A percentile compares a stretch with the other conserved stretches of the same genome.
These are phyloP conservation scores for Noccaea caerulescens DNA, from an alignment of 345 rosid genomes.

Conservation along the genomic window DNA sequence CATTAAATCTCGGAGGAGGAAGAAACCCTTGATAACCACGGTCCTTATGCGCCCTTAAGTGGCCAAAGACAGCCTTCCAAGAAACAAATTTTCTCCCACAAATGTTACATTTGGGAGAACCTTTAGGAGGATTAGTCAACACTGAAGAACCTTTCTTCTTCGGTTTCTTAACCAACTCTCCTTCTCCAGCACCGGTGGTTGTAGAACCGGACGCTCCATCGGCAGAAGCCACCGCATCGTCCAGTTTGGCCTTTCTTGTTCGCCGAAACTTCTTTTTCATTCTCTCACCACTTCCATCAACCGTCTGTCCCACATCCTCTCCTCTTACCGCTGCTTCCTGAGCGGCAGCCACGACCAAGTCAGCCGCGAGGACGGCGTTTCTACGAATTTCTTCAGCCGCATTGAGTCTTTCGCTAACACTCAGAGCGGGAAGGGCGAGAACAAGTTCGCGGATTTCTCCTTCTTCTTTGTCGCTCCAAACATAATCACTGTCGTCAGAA, in stretches of 20 bases:
- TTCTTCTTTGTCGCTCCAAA: conserved; percentile 1
- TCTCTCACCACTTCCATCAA: neutral
- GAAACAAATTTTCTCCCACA: conserved; percentile 2
- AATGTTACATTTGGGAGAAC: conserved; percentile 2
- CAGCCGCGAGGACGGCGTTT: neutral
- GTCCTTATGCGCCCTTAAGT: conserved; percentile 4
- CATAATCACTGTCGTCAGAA: neutral
- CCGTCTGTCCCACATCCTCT: neutral
- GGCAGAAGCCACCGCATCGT: neutral
- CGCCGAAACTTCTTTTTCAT: neutral
- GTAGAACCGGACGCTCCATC: neutral
- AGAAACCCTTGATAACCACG: neutral
- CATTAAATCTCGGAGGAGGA: neutral
- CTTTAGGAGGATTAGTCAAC: neutral
- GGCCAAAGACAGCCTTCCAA: conserved; percentile 25
- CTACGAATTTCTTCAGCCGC: neutral
- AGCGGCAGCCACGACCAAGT: neutral
- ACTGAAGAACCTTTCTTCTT: neutral
- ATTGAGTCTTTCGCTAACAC: neutral
- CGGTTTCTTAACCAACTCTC: neutral
- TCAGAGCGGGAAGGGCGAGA: conserved; percentile 11
- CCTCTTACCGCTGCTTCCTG: neutral
- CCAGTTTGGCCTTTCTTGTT: neutral
- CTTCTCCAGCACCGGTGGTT: neutral
- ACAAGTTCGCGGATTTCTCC: conserved; percentile 3